Evolutionary conservation across 164 flowering plant genomes (phyloP).

Genomic region (Vitis amurensis): DNA sequence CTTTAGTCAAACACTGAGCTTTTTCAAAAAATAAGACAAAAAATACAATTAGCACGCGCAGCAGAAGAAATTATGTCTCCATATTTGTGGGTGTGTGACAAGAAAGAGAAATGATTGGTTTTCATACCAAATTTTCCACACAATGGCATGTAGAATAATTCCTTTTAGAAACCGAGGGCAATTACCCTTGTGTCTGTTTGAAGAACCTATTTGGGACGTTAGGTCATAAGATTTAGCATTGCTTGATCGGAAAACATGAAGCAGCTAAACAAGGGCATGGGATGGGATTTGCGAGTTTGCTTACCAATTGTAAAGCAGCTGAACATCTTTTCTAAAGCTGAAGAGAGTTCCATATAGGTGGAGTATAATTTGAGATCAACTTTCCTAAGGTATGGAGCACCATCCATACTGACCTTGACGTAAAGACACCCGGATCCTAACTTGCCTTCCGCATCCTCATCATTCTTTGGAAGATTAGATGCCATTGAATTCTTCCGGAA

Average conservation of each 20-base stretch:
- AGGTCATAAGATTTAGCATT: too few relatives aligned
- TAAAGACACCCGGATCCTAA: constrained; percentile 53
- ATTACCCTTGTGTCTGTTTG: too few relatives aligned
- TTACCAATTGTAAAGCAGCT: constrained; percentile 83
- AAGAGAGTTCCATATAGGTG: constrained; percentile 66
- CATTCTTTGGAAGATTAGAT: constrained; percentile 40
- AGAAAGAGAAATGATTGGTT: too few relatives aligned
- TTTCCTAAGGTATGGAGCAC: constrained; percentile 89
- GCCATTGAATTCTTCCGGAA: constrained; percentile 85
- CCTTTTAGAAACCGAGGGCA: too few relatives aligned
- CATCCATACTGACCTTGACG: constrained; percentile 93
- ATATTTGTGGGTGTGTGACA: too few relatives aligned
- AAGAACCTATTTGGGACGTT: too few relatives aligned
- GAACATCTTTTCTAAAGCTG: constrained; percentile 88
- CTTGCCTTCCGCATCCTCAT: constrained; percentile 45
- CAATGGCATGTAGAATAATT: too few relatives aligned
- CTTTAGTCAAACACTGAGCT: too few relatives aligned
- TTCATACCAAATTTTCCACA: too few relatives aligned
- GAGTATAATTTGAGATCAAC: constrained; percentile 64
- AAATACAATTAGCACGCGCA: too few relatives aligned
- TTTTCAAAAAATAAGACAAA: too few relatives aligned
- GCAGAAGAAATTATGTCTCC: too few relatives aligned
- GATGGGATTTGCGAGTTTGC: constrained; percentile 4
- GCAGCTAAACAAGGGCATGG: neutral
- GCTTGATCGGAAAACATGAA: neutral